Percentiles rank a stretch among this genome's conserved stretches.
Evolutionary conservation across 768 basidiomycete species (phyloP).

Genomic region (Termitomyces sp.): DNA sequence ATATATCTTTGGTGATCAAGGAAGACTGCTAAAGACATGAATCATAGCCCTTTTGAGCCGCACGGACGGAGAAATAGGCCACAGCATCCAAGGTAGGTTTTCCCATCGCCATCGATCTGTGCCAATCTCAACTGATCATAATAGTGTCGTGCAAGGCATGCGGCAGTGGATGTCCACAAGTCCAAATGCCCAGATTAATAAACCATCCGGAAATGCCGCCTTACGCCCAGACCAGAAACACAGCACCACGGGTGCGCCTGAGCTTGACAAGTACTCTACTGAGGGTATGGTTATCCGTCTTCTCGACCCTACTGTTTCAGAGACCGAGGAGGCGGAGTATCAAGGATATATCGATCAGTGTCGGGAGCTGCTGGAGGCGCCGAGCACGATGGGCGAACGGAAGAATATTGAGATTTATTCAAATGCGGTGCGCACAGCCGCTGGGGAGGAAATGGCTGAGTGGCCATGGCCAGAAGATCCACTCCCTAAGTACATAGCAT

Average conservation of each 20-base stretch:
- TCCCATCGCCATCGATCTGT: background rate
- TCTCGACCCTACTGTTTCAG: conserved; percentile 58
- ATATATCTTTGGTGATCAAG: conserved; percentile 26
- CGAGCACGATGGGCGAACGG: conserved; percentile 45
- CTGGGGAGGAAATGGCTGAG: conserved; percentile 28
- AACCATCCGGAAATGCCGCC: conserved; percentile 28
- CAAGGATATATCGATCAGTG: conserved; percentile 78
- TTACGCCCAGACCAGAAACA: conserved; percentile 31
- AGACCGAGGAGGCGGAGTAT: conserved; percentile 66
- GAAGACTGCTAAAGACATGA: conserved; percentile 62
- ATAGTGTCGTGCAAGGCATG: conserved; percentile 73
- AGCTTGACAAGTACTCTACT: conserved; percentile 44
- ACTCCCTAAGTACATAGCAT: conserved; percentile 37
- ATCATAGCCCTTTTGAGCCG: conserved; percentile 72
- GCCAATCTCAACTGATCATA: background rate
- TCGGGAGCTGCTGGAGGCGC: conserved; percentile 56
- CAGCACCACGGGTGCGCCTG: conserved; percentile 21
- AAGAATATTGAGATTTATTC: conserved; percentile 56
- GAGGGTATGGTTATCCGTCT: conserved; percentile 52
- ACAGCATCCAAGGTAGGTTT: conserved; percentile 30
- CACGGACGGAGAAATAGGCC: conserved; percentile 36
- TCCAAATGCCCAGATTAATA: conserved; percentile 35
- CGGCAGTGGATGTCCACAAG: conserved; percentile 70
- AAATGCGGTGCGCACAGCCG: conserved; percentile 43
- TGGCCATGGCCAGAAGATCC: conserved; percentile 33